Evolutionary conservation across 1,139 yeast species (phyloP).

Genomic region (Hyphopichia khmerensis): DNA sequence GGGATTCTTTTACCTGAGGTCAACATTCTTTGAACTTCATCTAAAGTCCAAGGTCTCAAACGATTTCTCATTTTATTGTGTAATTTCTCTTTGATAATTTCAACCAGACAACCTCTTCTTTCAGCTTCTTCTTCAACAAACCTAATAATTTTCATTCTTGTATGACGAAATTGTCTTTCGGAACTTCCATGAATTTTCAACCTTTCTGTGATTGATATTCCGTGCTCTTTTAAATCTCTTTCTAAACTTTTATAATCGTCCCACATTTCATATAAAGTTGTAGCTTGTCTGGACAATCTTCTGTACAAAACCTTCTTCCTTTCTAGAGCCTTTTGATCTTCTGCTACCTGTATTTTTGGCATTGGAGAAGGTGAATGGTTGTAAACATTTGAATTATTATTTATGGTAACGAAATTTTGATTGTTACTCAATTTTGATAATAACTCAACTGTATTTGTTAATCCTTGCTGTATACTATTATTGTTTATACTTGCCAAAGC

Average conservation of each 20-base stretch:
- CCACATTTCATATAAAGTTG: conserved; percentile 39
- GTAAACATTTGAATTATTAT: conserved; percentile 6
- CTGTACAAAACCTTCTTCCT: conserved; percentile 24
- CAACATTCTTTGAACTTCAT: conserved; percentile 39
- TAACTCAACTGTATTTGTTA: conserved; percentile 16
- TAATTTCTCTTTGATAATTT: conserved; percentile 28
- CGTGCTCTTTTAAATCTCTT: conserved; percentile 24
- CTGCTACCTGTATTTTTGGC: neutral
- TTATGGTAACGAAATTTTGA: conserved; percentile 9
- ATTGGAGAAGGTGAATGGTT: neutral
- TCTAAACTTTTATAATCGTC: conserved; percentile 36
- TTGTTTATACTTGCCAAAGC: conserved; percentile 12
- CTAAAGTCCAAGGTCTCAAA: conserved; percentile 36
- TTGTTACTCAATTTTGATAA: conserved; percentile 13
- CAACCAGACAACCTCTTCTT: conserved; percentile 20
- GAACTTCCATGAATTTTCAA: conserved; percentile 34
- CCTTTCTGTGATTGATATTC: conserved; percentile 35
- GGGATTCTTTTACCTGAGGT: conserved; percentile 32
- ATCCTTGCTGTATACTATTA: conserved; percentile 15
- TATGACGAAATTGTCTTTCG: conserved; percentile 35
- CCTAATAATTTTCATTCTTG: conserved; percentile 31
- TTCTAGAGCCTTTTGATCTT: conserved; percentile 5
- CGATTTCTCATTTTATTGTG: conserved; percentile 35
- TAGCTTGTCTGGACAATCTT: conserved; percentile 32
- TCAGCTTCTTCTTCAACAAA: conserved; percentile 35